phyloP scores from a whole-genome alignment of 179 eudicot genomes.

The Sideroxylon spinosum region DNA sequence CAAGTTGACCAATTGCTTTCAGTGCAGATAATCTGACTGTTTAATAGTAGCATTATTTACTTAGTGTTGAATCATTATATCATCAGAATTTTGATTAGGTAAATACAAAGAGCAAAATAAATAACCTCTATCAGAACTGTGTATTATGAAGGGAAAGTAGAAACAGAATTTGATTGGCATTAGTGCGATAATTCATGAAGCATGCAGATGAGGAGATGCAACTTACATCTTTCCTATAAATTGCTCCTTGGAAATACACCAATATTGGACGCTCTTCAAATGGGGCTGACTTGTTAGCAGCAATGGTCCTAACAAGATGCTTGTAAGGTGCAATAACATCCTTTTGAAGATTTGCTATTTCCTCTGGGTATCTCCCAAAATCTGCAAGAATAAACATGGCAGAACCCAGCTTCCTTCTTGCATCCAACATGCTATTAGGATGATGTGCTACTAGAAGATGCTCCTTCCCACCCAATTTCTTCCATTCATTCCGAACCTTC shows the following conservation, averaged over 20 bases:
- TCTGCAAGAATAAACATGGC: constrained; percentile 93
- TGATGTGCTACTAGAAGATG: constrained; percentile 92
- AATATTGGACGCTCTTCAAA: constrained; percentile 64
- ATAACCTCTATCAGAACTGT: neutral
- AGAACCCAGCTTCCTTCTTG: constrained; percentile 59
- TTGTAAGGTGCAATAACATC: constrained; percentile 95
- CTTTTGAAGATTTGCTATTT: constrained; percentile 73
- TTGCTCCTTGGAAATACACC: constrained; percentile 91
- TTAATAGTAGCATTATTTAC: no score
- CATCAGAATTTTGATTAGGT: neutral
- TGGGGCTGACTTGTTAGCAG: constrained; percentile 40
- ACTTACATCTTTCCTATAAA: constrained; percentile 94
- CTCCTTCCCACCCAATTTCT: constrained; percentile 57
- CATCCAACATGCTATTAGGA: constrained; percentile 88
- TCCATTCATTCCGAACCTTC: constrained; percentile 72
- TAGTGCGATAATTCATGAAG: constrained; percentile 3
- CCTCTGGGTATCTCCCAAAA: constrained; percentile 71
- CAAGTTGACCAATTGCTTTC: neutral
- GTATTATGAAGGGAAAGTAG: neutral
- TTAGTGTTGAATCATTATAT: neutral
- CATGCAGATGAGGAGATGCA: constrained; percentile 1
- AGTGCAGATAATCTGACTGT: neutral
- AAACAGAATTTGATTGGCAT: neutral
- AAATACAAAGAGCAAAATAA: neutral
- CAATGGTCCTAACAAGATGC: constrained; percentile 65